Base-by-base conservation (phyloP, 306 rosid genomes). In the Castanea sativa region DNA sequence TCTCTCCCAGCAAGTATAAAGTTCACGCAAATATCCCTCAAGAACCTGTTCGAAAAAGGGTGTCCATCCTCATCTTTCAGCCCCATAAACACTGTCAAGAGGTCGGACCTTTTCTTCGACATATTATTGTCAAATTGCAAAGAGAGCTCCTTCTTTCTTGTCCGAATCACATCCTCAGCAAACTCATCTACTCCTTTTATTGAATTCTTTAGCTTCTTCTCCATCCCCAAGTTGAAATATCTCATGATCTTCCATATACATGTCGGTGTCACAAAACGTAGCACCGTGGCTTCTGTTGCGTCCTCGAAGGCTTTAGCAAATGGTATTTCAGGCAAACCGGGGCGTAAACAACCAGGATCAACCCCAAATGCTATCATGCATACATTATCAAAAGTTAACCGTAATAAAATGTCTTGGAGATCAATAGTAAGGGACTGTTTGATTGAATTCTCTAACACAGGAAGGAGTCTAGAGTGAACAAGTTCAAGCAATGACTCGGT, bases 351-450 rank as follows among this genome's bases (percentile, higher is more conserved):
- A 57, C 99, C 97, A 2, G 99, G 98, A 76, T 95, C 98, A 25
- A 86, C 98, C 18, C 99, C 99, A 32, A 92, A 95, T 1, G 99
- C 99, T 27, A 95, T 90, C 92, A 95, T 87, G 73, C 99, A 95
- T 0, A 95, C 94, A 63, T 95, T 92, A 49, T 95, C 99, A 73
- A 95, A 95, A 18, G 99, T 95, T 27, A 95, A 65, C 77, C 98
- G 85, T 15, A 95, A 38, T 8, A 95, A 84, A 25, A 95, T 83
- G 59, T 95, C 99, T 76, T 95, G 99, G 6, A 95, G 88, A 76
- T 95, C 99, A 4, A 90, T 75, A 2, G 78, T 20, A 10, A 19
- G 6, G 0, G 79, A 32, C 65, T 85, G 32, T 23, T 80, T 75
- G 38, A 80, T 58, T 1, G 90, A 79, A 68, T 83, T 53, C 16